A percentile compares a stretch with the other conserved stretches of the same genome.
These are phyloP conservation scores for Wickerhamomyces canadensis DNA, from an alignment of 805 yeast genomes.

Conservation along the genomic window DNA sequence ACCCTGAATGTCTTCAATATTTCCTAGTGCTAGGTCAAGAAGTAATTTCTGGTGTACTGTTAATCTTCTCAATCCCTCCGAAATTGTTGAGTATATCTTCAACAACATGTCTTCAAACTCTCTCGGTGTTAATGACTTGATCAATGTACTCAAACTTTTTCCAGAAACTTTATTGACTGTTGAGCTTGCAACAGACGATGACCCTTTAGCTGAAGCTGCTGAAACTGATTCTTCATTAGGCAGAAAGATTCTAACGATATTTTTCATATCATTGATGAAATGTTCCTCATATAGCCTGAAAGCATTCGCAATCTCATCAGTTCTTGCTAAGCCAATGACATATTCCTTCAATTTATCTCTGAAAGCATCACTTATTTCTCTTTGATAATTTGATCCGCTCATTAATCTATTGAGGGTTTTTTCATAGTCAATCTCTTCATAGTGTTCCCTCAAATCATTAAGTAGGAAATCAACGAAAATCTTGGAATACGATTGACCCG, in stretches of 20 bases:
- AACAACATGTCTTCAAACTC: slow-evolving; percentile 73
- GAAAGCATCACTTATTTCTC: slow-evolving; percentile 33
- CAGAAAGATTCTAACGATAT: slow-evolving; percentile 57
- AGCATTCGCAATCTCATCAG: slow-evolving; percentile 58
- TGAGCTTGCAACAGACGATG: slow-evolving; percentile 5
- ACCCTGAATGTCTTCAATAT: slow-evolving; percentile 26
- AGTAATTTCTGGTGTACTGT: slow-evolving; percentile 75
- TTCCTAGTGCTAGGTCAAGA: slow-evolving; percentile 60
- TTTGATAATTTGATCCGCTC: slow-evolving; percentile 31
- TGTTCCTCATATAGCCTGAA: slow-evolving; percentile 61
- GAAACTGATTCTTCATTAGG: slow-evolving; percentile 42
- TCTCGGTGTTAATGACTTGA: slow-evolving; percentile 61
- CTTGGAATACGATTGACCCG: slow-evolving; percentile 63
- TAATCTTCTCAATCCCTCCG: slow-evolving; percentile 70
- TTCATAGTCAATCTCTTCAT: slow-evolving; percentile 38
- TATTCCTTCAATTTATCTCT: slow-evolving; percentile 39
- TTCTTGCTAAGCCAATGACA: slow-evolving; percentile 52
- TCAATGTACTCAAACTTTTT: slow-evolving; percentile 33
- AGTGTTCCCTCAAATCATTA: slow-evolving; percentile 56
- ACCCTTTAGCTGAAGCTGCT: slow-evolving; percentile 9
- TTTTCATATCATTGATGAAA: slow-evolving; percentile 66
- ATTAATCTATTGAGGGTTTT: slow-evolving; percentile 46
- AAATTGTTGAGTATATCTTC: slow-evolving; percentile 52
- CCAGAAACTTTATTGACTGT: slow-evolving; percentile 19
- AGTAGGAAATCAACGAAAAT: slow-evolving; percentile 51